Conservation (phyloP, 2,329 filamentous ascomycete genomes). For the Venturia asperata region DNA sequence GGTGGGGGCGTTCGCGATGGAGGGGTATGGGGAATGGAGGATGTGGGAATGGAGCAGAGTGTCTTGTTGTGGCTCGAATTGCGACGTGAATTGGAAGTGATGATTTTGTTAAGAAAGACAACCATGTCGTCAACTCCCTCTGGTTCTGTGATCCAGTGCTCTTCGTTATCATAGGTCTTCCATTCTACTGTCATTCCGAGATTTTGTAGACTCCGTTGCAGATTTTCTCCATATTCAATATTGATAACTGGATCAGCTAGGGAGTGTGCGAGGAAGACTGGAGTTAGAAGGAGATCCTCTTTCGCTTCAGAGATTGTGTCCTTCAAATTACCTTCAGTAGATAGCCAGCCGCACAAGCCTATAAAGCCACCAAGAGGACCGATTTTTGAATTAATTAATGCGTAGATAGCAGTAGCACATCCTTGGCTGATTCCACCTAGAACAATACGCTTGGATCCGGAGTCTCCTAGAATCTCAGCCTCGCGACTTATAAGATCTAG, state of each 20-base stretch:
- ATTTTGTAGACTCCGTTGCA: slow-evolving; percentile 17
- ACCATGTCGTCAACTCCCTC: slow-evolving; percentile 24
- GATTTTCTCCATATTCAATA: slow-evolving; percentile 19
- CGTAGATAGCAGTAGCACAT: slow-evolving; percentile 22
- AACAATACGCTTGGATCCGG: slow-evolving; percentile 18
- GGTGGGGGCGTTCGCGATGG: too few relatives aligned
- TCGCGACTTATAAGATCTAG: slow-evolving; percentile 24
- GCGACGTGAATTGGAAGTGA: neutral
- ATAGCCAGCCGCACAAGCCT: slow-evolving; percentile 23
- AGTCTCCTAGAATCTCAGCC: slow-evolving; percentile 21
- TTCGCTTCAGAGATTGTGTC: neutral
- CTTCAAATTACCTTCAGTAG: slow-evolving; percentile 17
- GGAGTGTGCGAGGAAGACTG: slow-evolving; percentile 23
- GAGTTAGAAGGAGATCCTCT: slow-evolving; percentile 16
- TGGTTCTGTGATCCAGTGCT: slow-evolving; percentile 25
- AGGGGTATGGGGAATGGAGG: too few relatives aligned
- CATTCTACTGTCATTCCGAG: slow-evolving; percentile 23
- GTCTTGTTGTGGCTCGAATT: neutral
- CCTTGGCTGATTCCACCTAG: slow-evolving; percentile 23
- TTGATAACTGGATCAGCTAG: slow-evolving; percentile 23
- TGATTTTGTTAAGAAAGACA: slow-evolving; percentile 19
- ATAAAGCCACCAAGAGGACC: slow-evolving; percentile 21
- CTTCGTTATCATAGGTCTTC: slow-evolving; percentile 22
- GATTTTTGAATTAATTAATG: slow-evolving; percentile 16
- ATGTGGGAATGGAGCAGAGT: too few relatives aligned